Evolutionary conservation across 140 eudicot genomes (phyloP).

Genomic region (Ambrosia hybrid): DNA sequence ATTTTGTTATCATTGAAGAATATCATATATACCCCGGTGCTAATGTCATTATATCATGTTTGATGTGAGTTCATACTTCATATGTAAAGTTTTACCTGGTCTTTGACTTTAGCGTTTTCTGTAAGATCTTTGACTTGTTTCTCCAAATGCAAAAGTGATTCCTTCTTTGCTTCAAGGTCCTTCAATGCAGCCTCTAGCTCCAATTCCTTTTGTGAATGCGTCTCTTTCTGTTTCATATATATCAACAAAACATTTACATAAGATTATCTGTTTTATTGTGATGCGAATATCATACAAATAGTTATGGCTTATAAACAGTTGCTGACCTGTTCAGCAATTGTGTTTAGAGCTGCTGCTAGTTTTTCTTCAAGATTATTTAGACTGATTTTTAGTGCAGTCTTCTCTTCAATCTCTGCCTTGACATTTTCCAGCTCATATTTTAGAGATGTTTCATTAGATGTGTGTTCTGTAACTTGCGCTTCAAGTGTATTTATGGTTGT

Average conservation of each 20-base stretch:
- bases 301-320: background rate
- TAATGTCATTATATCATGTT: background rate
- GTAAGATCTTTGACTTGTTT: slow-evolving; percentile 65
- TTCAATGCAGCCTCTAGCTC: slow-evolving; percentile 60
- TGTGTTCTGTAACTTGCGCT: slow-evolving; percentile 59
- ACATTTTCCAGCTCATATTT: slow-evolving; percentile 56
- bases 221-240: slow-evolving; percentile 47
- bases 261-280: background rate
- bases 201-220: slow-evolving; percentile 43
- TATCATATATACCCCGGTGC: too few species aligned
- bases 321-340: slow-evolving; percentile 36
- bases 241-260: slow-evolving; percentile 1
- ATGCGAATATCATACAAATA: background rate
- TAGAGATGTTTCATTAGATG: slow-evolving; percentile 45
- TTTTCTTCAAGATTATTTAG: slow-evolving; percentile 68
- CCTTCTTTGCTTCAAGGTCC: slow-evolving; percentile 64
- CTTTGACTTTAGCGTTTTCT: slow-evolving; percentile 50
- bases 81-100: slow-evolving; percentile 48
- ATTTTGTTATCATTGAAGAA: too few species aligned
- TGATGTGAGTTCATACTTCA: slow-evolving; percentile 5
- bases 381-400: slow-evolving; percentile 43
- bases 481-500: slow-evolving; percentile 54
- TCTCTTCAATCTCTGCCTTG: slow-evolving; percentile 53
- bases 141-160: slow-evolving; percentile 44
- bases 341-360: slow-evolving; percentile 45